Base-by-base conservation (phyloP, 2,329 filamentous ascomycete genomes). In the Ciborinia camelliae region DNA sequence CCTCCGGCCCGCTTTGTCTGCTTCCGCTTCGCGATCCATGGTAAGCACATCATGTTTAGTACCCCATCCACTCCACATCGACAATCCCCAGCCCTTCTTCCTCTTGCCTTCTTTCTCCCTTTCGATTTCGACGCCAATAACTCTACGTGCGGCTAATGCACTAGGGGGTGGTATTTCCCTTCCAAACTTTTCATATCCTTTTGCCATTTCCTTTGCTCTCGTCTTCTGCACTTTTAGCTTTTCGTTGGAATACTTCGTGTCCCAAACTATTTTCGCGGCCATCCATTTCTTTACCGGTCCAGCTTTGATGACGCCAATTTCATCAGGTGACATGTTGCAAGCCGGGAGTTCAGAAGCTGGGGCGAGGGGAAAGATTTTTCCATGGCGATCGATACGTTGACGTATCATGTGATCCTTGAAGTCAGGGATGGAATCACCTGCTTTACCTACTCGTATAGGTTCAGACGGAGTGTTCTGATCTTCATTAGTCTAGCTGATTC, bases 351-450 rank as follows among this genome's bases (percentile, higher is more conserved):
- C 84, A 0, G 82, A 79, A 26, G 86, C 81, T 0, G 86, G 81
- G 0, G 85, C 82, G 6, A 99, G 81, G 0, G 86, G 83, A 65
- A 88, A 86, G 28, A 93, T 87, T 15, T 83, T 81, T 6, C 95
- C 95, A 73, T 94, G 86, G 1, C 90, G 82, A 67, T 91, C 90
- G 26, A 98, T 88, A 35, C 90, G 83, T 75, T 99, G 92, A 10
- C 95, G 89, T 67, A 99, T 93, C 93, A 98, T 97, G 75, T 96
- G 88, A 66, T 89, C 82, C 61, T 86, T 83, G 76, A 97, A 98
- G 0, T 83, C 78, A 0, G 92, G 94, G 0, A 97, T 78, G 4
- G 91, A 85, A 71, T 96, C 92, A 1, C 93, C 93, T 2, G 93
- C 92, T 74, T 85, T 91, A n/a, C 94, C 93, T 9, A 97, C 84